Evolutionary conservation across 352 stramenopile genomes (phyloP), one percentile per base, ranked within the genome.

Genomic region (Phytophthora fragariae): DNA sequence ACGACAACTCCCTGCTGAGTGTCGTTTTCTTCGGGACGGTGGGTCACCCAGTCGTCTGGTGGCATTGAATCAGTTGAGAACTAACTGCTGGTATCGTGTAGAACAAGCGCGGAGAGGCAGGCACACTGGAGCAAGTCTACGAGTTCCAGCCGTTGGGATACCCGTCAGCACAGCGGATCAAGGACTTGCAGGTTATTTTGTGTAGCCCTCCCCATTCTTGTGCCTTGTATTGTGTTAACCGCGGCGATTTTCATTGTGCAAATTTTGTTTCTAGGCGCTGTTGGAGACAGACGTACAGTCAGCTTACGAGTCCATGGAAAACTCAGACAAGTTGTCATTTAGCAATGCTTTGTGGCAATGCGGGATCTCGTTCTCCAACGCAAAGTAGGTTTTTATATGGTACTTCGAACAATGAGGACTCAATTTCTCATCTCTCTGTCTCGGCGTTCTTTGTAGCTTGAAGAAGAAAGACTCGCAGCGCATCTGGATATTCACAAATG

Each of bases 401-500:
- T 47, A 46, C 4, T 61, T 8, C 8, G 11, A 33, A 14, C 3
- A 41, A 37, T 7, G 37, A 39, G 59, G n/a, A 21, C 3, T 9
- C 15, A 8, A 5, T 44, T 44, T 50, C 39, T 74, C 24, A 72
- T 37, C 6, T 58, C 49, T 33, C 54, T 31, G 21, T 64, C 31
- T 31, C 27, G 27, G 27, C 27, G 27, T 31, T 31, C 27, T 10
- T 49, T 33, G 4, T 53, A 96, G 89, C 59, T 74, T 96, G n/a
- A 94, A 94, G 70, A 93, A 93, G 73, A 92, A 92, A 65, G 88
- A 96, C 68, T 87, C 84, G 33, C 87, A 96, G 68, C 87, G 86
- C n/a, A 84, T 94, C 33, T 96, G 89, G 89, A 84, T 94, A 59
- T 94, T 96, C 65, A 96, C 89, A 31, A 94, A 96, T 65, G 83